Evolutionary conservation across 2,329 filamentous ascomycete species (phyloP).

Genomic region (Phoma herbarum): DNA sequence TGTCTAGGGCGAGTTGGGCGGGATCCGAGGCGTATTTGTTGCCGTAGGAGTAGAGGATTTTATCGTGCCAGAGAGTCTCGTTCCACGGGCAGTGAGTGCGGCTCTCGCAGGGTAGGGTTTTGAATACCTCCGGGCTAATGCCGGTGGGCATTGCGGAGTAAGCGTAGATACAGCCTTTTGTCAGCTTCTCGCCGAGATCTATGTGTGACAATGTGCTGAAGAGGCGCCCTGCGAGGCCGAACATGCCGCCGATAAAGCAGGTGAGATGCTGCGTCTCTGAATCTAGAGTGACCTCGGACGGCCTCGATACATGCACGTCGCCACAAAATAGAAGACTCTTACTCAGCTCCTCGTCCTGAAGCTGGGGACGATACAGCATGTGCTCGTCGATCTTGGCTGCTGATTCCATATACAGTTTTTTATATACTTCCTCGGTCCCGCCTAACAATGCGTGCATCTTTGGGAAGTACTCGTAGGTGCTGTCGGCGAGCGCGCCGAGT

Average conservation of each 20-base stretch:
- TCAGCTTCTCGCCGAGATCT: constrained; percentile 65
- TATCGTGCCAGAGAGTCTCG: constrained; percentile 59
- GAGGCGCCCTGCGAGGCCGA: constrained; percentile 65
- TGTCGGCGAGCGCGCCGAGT: constrained; percentile 50
- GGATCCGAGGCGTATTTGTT: constrained; percentile 27
- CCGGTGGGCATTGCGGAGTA: constrained; percentile 65
- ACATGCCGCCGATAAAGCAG: constrained; percentile 70
- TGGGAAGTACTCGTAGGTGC: constrained; percentile 52
- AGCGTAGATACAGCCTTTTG: constrained; percentile 69
- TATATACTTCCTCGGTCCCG: constrained; percentile 57
- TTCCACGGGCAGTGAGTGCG: constrained; percentile 61
- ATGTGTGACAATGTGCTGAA: constrained; percentile 63
- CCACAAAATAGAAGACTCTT: constrained; percentile 45
- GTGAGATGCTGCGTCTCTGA: constrained; percentile 66
- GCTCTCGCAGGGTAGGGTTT: constrained; percentile 59
- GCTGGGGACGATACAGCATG: constrained; percentile 59
- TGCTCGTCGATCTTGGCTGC: constrained; percentile 56
- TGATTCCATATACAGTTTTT: constrained; percentile 65
- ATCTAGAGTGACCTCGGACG: constrained; percentile 37
- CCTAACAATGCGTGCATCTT: constrained; percentile 53
- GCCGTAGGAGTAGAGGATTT: constrained; percentile 38
- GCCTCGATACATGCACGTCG: constrained; percentile 42
- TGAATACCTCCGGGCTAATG: constrained; percentile 68
- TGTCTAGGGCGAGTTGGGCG: constrained; percentile 25
- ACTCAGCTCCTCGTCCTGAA: constrained; percentile 38